Conservation (phyloP, 805 yeast species). For the Ogataea thermomethanolica region DNA sequence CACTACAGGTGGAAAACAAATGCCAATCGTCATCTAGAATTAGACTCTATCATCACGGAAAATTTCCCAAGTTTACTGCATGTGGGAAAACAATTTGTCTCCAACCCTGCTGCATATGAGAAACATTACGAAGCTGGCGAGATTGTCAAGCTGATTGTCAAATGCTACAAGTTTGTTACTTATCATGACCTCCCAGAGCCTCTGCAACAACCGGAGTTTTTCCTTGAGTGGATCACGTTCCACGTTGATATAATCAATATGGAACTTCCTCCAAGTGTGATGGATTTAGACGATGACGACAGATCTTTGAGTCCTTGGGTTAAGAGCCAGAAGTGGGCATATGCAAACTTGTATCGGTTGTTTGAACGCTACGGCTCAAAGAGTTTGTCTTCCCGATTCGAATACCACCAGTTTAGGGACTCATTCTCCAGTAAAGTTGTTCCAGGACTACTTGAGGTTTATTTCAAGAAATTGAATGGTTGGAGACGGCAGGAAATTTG, state of each 20-base stretch:
- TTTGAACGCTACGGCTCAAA: slow-evolving; percentile 67
- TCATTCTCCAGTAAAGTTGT: slow-evolving; percentile 56
- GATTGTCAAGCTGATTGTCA: slow-evolving; percentile 70
- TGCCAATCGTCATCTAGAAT: slow-evolving; percentile 42
- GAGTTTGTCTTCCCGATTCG: slow-evolving; percentile 42
- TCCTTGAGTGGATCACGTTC: slow-evolving; percentile 70
- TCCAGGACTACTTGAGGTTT: slow-evolving; percentile 67
- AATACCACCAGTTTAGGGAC: slow-evolving; percentile 57
- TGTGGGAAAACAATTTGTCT: slow-evolving; percentile 56
- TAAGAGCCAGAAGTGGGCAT: slow-evolving; percentile 86
- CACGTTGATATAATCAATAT: slow-evolving; percentile 65
- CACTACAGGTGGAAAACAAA: slow-evolving; percentile 75
- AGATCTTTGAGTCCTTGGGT: slow-evolving; percentile 56
- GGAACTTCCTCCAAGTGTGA: slow-evolving; percentile 51
- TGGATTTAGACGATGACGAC: slow-evolving; percentile 50
- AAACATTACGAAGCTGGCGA: slow-evolving; percentile 48
- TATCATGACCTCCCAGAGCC: slow-evolving; percentile 73
- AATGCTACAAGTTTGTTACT: slow-evolving; percentile 78
- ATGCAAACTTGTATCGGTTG: slow-evolving; percentile 68
- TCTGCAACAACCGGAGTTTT: slow-evolving; percentile 49
- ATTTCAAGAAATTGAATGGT: slow-evolving; percentile 61
- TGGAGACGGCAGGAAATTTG: slow-evolving; percentile 70
- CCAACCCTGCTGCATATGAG: slow-evolving; percentile 31
- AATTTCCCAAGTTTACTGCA: slow-evolving; percentile 67
- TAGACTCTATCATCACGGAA: slow-evolving; percentile 58